Conservation (phyloP, 208 protist genomes). For the Leptomonas seymouri region DNA sequence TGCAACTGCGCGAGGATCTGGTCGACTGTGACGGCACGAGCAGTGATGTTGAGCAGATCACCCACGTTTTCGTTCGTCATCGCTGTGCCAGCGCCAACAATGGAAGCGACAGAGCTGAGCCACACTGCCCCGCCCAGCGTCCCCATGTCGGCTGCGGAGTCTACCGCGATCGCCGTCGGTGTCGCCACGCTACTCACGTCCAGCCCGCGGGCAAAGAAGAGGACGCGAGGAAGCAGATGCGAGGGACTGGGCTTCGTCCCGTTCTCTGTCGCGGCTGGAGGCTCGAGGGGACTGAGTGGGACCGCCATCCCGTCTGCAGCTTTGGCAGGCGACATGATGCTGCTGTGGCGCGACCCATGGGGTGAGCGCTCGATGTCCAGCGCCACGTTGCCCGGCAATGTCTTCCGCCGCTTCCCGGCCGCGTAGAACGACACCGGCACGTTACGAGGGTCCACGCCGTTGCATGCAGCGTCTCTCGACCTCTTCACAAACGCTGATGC, state of each 20-base stretch:
- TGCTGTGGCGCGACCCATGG: neutral
- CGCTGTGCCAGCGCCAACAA: neutral
- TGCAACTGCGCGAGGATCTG: constrained; percentile 17
- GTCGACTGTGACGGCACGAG: constrained; percentile 6
- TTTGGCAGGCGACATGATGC: constrained; percentile 4
- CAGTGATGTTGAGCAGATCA: neutral
- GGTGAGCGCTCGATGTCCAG: neutral
- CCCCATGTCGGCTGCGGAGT: constrained; percentile 4
- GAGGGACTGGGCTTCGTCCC: neutral
- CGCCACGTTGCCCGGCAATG: constrained; percentile 20
- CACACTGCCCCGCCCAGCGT: constrained; percentile 22
- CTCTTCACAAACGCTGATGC: neutral
- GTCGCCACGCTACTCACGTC: constrained; percentile 41
- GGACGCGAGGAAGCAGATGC: constrained; percentile 54
- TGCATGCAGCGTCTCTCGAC: neutral
- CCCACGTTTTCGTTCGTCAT: neutral
- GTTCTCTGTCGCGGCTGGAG: neutral
- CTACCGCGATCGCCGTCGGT: neutral
- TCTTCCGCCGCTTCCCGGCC: constrained; percentile 22
- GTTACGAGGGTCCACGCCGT: neutral
- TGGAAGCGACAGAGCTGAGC: neutral
- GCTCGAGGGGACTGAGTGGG: neutral
- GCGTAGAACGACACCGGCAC: constrained; percentile 16
- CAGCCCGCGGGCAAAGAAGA: constrained; percentile 66
- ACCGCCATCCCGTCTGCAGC: neutral